A percentile compares a stretch with the other conserved stretches of the same genome.
These are phyloP conservation scores for Chaetomium globosum DNA, from an alignment of 2,329 filamentous ascomycete species.

Conservation along the genomic window DNA sequence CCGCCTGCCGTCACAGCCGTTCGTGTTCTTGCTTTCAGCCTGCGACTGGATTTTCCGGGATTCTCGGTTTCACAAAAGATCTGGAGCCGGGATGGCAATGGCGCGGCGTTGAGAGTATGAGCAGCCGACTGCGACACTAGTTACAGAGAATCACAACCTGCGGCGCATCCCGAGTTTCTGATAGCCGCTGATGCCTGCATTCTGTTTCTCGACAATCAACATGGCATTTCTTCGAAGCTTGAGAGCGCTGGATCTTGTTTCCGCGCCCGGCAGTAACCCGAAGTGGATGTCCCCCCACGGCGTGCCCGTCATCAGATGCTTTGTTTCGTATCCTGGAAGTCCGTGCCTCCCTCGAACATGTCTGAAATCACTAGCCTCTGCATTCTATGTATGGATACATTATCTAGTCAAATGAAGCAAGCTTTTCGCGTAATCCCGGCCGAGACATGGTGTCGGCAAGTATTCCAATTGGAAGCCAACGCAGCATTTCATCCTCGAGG, in stretches of 20 bases:
- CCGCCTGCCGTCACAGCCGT: neutral
- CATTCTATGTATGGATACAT: neutral
- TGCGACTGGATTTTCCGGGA: conserved; percentile 23
- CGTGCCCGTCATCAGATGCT: neutral
- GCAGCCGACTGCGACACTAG: conserved; percentile 2
- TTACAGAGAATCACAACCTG: neutral
- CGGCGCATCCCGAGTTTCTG: neutral
- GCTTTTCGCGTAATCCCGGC: conserved; percentile 9
- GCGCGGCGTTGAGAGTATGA: conserved; percentile 27
- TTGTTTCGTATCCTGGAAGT: conserved; percentile 2
- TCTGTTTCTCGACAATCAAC: conserved; percentile 21
- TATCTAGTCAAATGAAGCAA: neutral
- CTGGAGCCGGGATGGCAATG: conserved; percentile 11
- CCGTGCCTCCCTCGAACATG: conserved; percentile 3
- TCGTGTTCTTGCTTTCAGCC: neutral
- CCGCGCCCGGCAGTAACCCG: neutral
- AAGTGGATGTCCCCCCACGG: neutral
- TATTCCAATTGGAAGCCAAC: neutral
- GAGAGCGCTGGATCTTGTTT: neutral
- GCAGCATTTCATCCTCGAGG: neutral
- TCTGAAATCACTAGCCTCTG: neutral
- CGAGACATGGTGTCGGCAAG: neutral
- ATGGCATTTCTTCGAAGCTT: conserved; percentile 9
- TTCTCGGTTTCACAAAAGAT: conserved; percentile 26
- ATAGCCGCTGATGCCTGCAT: conserved; percentile 17